Evolutionary conservation across 176 grass and related monocot species (phyloP).

Genomic region (Echinochloa phyllopogon): DNA sequence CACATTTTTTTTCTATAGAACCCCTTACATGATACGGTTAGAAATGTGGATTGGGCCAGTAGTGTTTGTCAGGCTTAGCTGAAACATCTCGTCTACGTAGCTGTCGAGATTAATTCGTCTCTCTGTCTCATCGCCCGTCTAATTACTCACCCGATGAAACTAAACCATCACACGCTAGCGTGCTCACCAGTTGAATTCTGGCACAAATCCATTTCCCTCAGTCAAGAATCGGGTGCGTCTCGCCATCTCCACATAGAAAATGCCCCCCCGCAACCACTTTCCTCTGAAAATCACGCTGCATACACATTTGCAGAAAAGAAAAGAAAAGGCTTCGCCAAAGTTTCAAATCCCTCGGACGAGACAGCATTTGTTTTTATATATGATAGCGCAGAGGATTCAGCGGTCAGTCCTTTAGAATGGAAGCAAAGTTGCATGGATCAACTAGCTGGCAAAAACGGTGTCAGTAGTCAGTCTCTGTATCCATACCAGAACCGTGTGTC

Average conservation of each 20-base stretch:
- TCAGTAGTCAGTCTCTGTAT: background rate
- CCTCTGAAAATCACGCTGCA: background rate
- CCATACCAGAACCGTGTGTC: background rate
- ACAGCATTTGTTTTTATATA: background rate
- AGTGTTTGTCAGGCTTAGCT: background rate
- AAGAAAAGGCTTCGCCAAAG: background rate
- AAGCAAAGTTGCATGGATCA: background rate
- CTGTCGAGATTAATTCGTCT: background rate
- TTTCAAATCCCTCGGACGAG: background rate
- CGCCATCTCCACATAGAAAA: background rate
- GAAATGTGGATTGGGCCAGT: background rate
- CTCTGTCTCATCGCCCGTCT: background rate
- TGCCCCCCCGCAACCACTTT: background rate
- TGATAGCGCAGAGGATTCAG: background rate
- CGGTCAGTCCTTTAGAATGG: background rate
- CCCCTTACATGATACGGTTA: background rate
- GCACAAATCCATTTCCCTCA: background rate
- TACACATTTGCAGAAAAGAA: background rate
- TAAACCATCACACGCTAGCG: background rate
- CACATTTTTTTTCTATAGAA: background rate
- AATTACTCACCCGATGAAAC: background rate
- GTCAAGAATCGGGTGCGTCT: constrained; percentile 13
- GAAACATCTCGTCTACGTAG: background rate
- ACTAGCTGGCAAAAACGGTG: background rate
- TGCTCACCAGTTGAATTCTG: background rate